Evolutionary conservation across 1,284 basidiomycete genomes (phyloP).

Genomic region (Ganoderma boninense): DNA sequence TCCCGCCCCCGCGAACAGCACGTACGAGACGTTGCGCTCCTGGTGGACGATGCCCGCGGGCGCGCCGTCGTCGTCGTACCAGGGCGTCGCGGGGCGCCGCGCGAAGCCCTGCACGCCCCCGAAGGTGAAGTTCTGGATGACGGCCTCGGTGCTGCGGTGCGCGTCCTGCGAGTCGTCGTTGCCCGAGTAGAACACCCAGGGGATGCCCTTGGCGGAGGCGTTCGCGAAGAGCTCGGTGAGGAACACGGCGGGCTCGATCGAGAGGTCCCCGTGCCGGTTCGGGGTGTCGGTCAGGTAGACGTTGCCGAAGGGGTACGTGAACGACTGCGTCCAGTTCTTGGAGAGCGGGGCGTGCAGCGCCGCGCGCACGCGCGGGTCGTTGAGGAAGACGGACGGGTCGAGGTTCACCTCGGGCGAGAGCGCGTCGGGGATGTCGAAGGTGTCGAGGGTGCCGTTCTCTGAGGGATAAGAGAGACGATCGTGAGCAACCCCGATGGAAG

Average conservation of each 20-base stretch:
- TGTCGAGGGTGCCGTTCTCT: constrained; percentile 34
- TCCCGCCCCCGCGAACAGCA: constrained; percentile 40
- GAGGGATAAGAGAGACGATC: background rate
- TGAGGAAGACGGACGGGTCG: constrained; percentile 63
- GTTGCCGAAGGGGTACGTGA: constrained; percentile 59
- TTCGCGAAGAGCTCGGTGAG: constrained; percentile 39
- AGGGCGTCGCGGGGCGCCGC: constrained; percentile 67
- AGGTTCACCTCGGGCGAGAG: constrained; percentile 53
- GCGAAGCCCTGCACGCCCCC: constrained; percentile 75
- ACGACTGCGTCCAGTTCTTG: constrained; percentile 57
- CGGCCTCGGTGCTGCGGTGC: constrained; percentile 59
- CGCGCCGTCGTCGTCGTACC: constrained; percentile 38
- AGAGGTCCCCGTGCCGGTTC: constrained; percentile 50
- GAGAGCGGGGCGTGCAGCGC: constrained; percentile 73
- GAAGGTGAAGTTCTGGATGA: constrained; percentile 48
- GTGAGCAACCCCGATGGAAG: background rate
- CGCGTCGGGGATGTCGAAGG: constrained; percentile 64
- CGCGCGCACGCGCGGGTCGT: constrained; percentile 56
- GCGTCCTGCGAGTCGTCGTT: constrained; percentile 41
- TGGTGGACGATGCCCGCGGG: constrained; percentile 43
- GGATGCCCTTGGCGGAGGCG: constrained; percentile 34
- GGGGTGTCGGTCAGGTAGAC: constrained; percentile 28
- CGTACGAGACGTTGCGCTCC: constrained; percentile 43
- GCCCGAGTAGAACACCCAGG: constrained; percentile 41
- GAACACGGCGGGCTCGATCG: constrained; percentile 45